Conservation (phyloP, 2,329 filamentous ascomycete species). For the Trichoderma aggressivum region DNA sequence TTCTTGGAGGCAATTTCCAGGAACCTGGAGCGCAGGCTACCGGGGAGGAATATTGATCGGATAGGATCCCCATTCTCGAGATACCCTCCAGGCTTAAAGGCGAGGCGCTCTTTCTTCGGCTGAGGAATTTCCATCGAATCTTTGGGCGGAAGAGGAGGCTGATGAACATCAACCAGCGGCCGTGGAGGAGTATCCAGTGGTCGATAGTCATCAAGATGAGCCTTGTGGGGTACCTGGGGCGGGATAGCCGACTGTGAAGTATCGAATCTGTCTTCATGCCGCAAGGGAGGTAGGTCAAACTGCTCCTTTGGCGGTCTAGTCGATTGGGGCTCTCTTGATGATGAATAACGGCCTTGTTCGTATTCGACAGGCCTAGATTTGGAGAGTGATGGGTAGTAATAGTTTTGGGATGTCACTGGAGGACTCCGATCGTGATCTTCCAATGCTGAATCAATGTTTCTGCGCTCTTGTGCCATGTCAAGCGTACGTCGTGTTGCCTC, state of each 20-base stretch:
- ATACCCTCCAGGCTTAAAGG: constrained; percentile 71
- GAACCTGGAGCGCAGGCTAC: constrained; percentile 69
- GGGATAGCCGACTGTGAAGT: constrained; percentile 27
- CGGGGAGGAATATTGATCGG: constrained; percentile 82
- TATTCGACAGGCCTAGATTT: constrained; percentile 50
- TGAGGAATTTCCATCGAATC: constrained; percentile 26
- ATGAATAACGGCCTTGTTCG: constrained; percentile 21
- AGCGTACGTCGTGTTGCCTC: constrained; percentile 49
- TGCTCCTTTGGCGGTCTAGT: constrained; percentile 33
- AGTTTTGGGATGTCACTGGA: constrained; percentile 33
- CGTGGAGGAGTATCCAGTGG: background rate
- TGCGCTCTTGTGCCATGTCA: constrained; percentile 34
- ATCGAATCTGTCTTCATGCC: background rate
- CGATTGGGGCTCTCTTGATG: constrained; percentile 30
- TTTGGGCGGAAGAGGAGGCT: constrained; percentile 32
- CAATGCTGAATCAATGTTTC: constrained; percentile 20
- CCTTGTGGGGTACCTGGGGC: constrained; percentile 27
- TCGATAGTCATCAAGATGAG: constrained; percentile 22
- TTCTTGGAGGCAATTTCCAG: constrained; percentile 71
- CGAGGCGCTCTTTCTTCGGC: constrained; percentile 59
- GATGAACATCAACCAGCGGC: background rate
- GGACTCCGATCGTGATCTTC: constrained; percentile 29
- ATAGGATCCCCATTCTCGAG: constrained; percentile 86
- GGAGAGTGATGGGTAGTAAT: constrained; percentile 56
- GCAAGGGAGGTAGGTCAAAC: constrained; percentile 14